phyloP scores from a whole-genome alignment of 129 eudicot genomes.

The Helichrysum umbraculigerum region DNA sequence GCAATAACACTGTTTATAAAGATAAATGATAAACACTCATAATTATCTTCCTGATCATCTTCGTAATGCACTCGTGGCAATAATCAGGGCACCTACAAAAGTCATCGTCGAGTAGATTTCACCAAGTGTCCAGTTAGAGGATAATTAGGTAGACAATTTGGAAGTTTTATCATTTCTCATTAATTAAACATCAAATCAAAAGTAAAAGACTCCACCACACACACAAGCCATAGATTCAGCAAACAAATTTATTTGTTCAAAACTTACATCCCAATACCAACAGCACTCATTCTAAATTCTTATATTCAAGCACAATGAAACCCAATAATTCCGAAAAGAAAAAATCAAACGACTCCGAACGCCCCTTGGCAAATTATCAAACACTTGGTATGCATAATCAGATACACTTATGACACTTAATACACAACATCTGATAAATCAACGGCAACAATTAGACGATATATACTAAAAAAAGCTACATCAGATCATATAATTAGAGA shows the following conservation, averaged over 20 bases:
- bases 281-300: neutral
- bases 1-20: no score
- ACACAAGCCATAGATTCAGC: no score
- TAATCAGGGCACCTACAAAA: no score
- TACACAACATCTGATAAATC: neutral
- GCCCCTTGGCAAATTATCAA: conserved; percentile 6
- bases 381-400: neutral
- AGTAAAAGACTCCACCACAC: no score
- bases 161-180: no score
- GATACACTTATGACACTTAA: neutral
- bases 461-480: neutral
- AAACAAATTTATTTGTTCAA: neutral
- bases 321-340: neutral
- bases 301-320: neutral
- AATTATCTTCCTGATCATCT: no score
- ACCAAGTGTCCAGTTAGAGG: no score
- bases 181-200: no score
- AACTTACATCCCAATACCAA: conserved; percentile 12
- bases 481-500: neutral
- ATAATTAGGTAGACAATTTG: no score
- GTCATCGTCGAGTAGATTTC: no score
- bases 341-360: neutral
- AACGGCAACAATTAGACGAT: neutral
- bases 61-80: no score
- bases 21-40: no score